These are phyloP conservation scores for Leishmania lainsoni DNA, from an alignment of 208 protist species.

Conservation along the genomic window DNA sequence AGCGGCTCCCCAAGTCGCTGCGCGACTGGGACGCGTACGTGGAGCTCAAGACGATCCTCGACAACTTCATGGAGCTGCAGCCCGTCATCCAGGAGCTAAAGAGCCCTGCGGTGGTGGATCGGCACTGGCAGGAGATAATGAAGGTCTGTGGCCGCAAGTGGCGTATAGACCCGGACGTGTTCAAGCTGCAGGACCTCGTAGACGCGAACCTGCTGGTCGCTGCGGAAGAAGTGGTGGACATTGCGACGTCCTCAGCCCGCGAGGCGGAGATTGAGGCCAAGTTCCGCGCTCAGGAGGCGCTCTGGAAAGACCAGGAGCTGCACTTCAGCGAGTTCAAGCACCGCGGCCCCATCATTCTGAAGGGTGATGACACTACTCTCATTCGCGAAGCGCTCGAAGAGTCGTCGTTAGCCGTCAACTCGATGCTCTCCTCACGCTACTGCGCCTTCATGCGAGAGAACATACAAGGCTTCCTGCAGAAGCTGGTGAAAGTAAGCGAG, in stretches of 20 bases:
- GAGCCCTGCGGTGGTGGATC: constrained; percentile 90
- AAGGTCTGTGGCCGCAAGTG: constrained; percentile 89
- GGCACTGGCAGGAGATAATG: constrained; percentile 96
- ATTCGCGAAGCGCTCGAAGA: constrained; percentile 95
- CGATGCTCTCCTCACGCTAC: constrained; percentile 94
- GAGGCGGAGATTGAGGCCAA: constrained; percentile 97
- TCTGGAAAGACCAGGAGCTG: constrained; percentile 95
- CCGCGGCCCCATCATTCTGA: constrained; percentile 92
- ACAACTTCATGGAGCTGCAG: constrained; percentile 95
- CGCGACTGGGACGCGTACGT: constrained; percentile 95
- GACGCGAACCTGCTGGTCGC: constrained; percentile 88
- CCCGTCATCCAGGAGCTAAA: constrained; percentile 94
- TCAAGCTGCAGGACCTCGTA: constrained; percentile 95
- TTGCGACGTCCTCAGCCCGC: constrained; percentile 93
- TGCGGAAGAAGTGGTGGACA: constrained; percentile 96
- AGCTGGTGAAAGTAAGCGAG: constrained; percentile 93
- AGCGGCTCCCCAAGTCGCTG: constrained; percentile 92
- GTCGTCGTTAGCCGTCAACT: constrained; percentile 94
- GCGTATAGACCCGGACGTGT: constrained; percentile 91
- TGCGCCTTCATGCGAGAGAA: constrained; percentile 93
- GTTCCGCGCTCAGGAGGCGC: constrained; percentile 86
- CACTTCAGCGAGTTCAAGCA: constrained; percentile 96
- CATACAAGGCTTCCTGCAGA: constrained; percentile 91
- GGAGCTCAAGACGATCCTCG: constrained; percentile 95
- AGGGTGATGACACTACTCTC: constrained; percentile 89